Conservation (phyloP, 83 land plant genomes). For the Thuja plicata region DNA sequence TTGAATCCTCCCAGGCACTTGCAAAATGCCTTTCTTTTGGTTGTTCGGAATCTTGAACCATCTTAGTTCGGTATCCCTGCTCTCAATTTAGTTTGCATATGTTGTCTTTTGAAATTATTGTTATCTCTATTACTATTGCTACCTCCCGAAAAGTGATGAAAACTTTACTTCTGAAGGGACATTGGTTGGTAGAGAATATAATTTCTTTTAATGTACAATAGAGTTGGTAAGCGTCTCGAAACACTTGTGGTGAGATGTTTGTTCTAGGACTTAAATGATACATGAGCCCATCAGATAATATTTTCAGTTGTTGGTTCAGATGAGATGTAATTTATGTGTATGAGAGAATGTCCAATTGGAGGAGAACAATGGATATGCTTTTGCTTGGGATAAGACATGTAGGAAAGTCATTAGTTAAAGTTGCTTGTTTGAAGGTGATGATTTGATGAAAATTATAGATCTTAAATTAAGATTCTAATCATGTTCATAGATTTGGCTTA, state of each 20-base stretch:
- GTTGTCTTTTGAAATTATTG: background rate
- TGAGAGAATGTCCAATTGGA: background rate
- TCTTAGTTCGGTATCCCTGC: background rate
- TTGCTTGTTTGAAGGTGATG: background rate
- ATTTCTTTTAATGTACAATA: background rate
- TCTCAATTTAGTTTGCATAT: background rate
- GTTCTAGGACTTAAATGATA: no score
- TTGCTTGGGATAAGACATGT: background rate
- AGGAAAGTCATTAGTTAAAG: background rate
- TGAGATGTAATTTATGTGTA: background rate
- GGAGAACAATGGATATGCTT: background rate
- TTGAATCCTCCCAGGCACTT: background rate
- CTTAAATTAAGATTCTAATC: background rate
- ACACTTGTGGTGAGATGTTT: background rate
- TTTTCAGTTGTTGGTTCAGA: background rate
- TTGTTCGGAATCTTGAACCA: background rate
- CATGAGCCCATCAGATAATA: background rate
- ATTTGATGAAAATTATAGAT: background rate
- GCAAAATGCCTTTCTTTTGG: background rate
- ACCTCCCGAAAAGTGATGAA: background rate
- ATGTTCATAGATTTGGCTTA: background rate
- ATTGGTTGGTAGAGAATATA: background rate
- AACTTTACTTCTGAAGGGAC: background rate
- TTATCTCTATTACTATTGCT: background rate
- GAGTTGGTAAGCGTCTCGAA: background rate